Evolutionary conservation across 768 basidiomycete species (phyloP), one percentile per base, ranked within the genome.

Genomic region (Termitomyces sp.): DNA sequence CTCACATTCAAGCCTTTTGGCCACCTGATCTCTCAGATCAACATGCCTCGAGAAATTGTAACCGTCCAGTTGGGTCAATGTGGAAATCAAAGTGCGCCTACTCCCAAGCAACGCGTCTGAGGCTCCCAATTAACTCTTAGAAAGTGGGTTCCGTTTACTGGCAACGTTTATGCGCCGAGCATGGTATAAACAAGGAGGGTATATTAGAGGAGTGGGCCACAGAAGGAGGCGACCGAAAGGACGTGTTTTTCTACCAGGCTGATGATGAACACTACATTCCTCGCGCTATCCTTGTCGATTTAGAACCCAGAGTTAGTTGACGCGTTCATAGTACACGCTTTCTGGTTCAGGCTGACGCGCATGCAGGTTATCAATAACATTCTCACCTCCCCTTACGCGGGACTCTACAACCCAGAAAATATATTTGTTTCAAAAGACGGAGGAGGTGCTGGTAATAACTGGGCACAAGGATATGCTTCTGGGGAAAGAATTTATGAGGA

Each of bases 231-330:
- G 97, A 99, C 74, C 82, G 97, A 66, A 99, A 98, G 70, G 97
- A 99, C 75, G 96, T 97, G 30, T 99, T 99, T 76, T 99, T 99
- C 77, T 98, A 99, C 71, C 96, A 98, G 72, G 97, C 97, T n/a
- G 97, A 99, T 71, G 97, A 99, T 68, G 97, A 98, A 71, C 95
- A 97, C 68, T 99, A 98, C 73, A 95, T 99, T 60, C 97, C 97
- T 2, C 84, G 97, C 55, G 93, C 97, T 5, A 96, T 99, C 61
- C 82, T 99, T 41, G 87, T 98, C 61, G 97, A 99, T 74, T 82
- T 97, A 30, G 97, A 99, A 70, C 97, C 97, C 20, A 82, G 97
- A 71, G 96, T 97, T 68, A 71, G 87, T 50, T 77, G 28, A 50
- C 18, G 57, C 32, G 46, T 47, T 47, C 5, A 44, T 49, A 33